Evolutionary conservation across 23 red algal species (phyloP).

Genomic region (Pyropia haitanensis): DNA sequence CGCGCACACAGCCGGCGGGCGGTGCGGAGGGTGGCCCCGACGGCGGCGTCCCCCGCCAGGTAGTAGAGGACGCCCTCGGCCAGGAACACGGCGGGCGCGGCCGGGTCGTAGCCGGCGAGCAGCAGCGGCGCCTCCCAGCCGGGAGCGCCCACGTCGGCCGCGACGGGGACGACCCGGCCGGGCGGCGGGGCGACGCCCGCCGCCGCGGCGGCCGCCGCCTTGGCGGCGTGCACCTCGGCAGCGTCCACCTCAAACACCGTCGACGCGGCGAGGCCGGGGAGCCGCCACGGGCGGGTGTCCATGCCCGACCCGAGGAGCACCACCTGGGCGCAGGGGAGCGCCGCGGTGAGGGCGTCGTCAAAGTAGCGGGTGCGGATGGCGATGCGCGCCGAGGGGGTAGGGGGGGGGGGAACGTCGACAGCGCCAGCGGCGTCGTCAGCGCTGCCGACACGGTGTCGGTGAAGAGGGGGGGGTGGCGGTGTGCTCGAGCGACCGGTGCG

Average conservation of each 20-base stretch:
- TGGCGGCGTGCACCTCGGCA: not conserved
- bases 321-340: not conserved
- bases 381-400: no score
- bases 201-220: not conserved
- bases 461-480: no score
- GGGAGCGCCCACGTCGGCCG: not conserved
- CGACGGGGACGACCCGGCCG: not conserved
- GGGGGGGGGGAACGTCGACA: no score
- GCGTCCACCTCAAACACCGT: not conserved
- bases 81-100: not conserved
- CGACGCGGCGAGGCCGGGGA: not conserved
- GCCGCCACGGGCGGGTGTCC: not conserved
- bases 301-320: conserved; percentile 1
- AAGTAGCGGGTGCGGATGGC: no score
- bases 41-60: not conserved
- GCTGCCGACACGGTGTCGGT: no score
- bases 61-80: not conserved
- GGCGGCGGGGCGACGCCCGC: not conserved
- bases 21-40: not conserved
- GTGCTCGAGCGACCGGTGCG: no score
- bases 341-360: no score
- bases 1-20: no score
- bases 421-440: no score
- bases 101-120: not conserved
- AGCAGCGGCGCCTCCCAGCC: not conserved